A percentile compares a stretch with the other conserved stretches of the same genome.
These are phyloP conservation scores for Taiozyma sp. DNA, from an alignment of 1,139 yeast genomes.

Conservation along the genomic window DNA sequence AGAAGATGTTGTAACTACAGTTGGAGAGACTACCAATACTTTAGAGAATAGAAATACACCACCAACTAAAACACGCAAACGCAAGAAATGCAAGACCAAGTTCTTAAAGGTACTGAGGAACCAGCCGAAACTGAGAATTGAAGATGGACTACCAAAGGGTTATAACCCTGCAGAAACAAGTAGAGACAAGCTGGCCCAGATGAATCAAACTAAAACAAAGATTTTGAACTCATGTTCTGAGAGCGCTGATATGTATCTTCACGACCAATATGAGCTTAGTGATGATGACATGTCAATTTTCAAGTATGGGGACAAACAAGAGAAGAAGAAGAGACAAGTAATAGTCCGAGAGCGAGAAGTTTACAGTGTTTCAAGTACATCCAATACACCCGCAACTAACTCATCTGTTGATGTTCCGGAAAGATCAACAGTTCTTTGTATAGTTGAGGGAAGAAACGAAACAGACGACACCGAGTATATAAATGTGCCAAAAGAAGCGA, in stretches of 20 bases:
- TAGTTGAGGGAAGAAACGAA: not conserved
- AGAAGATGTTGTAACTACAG: not conserved
- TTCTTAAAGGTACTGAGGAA: not conserved
- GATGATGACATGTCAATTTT: slow-evolving; percentile 16
- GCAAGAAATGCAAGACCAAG: not conserved
- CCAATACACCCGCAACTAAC: not conserved
- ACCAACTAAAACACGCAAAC: not conserved
- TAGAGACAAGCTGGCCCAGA: not conserved
- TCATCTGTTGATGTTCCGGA: not conserved
- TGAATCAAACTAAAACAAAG: not conserved
- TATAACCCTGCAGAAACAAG: not conserved
- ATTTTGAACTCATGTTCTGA: slow-evolving; percentile 5
- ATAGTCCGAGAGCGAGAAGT: not conserved
- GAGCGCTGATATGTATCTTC: slow-evolving; percentile 8
- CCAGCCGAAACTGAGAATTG: not conserved
- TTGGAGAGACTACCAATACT: not conserved
- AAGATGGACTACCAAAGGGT: not conserved
- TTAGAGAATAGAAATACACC: not conserved
- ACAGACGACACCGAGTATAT: not conserved
- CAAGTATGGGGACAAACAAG: slow-evolving; percentile 3
- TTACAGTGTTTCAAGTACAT: not conserved
- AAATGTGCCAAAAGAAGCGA: not conserved
- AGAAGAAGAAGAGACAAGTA: not conserved
- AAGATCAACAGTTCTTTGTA: not conserved
- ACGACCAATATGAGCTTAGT: slow-evolving; percentile 12